A percentile compares a stretch with the other conserved stretches of the same genome.
These are phyloP conservation scores for Dendryphion nanum DNA, from an alignment of 2,329 filamentous ascomycete species.

Conservation along the genomic window DNA sequence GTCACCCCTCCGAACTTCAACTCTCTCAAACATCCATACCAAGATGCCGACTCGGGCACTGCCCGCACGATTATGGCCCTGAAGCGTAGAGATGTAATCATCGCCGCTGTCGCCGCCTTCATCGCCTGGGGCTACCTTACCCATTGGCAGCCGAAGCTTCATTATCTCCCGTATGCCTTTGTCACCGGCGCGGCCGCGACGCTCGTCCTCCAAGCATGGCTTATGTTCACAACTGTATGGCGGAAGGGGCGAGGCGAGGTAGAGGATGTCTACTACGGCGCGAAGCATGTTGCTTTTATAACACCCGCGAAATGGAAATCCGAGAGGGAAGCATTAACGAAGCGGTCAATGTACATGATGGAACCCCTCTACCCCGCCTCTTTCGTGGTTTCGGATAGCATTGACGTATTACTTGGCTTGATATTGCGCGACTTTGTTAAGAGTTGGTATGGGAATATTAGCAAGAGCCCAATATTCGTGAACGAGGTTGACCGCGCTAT, in stretches of 20 bases:
- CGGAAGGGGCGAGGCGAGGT: constrained; percentile 40
- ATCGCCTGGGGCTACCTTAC: constrained; percentile 85
- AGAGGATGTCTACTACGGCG: constrained; percentile 33
- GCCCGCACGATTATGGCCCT: constrained; percentile 63
- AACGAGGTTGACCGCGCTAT: constrained; percentile 84
- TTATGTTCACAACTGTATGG: constrained; percentile 61
- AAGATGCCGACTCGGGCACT: constrained; percentile 38
- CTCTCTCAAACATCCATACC: no score
- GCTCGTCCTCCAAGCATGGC: constrained; percentile 54
- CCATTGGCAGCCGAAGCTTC: constrained; percentile 77
- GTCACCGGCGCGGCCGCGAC: constrained; percentile 63
- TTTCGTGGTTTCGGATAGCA: constrained; percentile 71
- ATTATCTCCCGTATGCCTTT: constrained; percentile 84
- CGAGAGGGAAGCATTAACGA: constrained; percentile 66
- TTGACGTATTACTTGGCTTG: constrained; percentile 76
- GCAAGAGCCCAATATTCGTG: constrained; percentile 72
- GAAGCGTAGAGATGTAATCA: constrained; percentile 65
- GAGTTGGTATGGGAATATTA: constrained; percentile 88
- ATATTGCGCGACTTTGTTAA: constrained; percentile 81
- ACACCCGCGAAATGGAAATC: constrained; percentile 63
- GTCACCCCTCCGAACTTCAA: no score
- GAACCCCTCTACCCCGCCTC: constrained; percentile 73
- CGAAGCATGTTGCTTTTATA: constrained; percentile 57
- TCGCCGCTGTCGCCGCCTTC: constrained; percentile 69
- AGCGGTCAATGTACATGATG: constrained; percentile 63